Conservation (phyloP, 2,329 filamentous ascomycete genomes). For the Fusarium staphyleae region DNA sequence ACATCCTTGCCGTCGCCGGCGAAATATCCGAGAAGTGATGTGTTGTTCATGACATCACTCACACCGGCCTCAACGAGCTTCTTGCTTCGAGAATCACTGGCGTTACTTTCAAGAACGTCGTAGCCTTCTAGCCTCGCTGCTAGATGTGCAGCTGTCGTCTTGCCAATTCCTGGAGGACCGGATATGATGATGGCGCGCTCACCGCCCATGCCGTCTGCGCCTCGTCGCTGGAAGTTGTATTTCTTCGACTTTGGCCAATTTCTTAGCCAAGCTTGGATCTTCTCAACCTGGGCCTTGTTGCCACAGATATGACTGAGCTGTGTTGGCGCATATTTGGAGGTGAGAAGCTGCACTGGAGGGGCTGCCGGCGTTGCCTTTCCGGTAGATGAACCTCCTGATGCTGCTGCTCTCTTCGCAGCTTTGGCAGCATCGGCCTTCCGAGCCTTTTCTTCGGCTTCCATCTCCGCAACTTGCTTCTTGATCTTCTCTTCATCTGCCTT, state of each 20-base stretch:
- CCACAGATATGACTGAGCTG: constrained; percentile 89
- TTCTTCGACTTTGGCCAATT: constrained; percentile 82
- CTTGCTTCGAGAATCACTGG: constrained; percentile 94
- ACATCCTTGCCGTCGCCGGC: constrained; percentile 82
- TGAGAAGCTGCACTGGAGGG: constrained; percentile 78
- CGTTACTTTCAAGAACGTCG: constrained; percentile 93
- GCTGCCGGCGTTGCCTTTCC: constrained; percentile 53
- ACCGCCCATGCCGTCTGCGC: constrained; percentile 82
- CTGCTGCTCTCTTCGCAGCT: constrained; percentile 53
- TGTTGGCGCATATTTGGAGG: constrained; percentile 91
- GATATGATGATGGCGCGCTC: constrained; percentile 94
- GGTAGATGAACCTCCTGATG: constrained; percentile 33
- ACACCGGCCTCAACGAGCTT: constrained; percentile 89
- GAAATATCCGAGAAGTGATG: constrained; percentile 90
- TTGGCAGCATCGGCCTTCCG: constrained; percentile 60
- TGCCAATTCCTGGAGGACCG: constrained; percentile 94
- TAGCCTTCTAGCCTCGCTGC: constrained; percentile 93
- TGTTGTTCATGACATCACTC: constrained; percentile 92
- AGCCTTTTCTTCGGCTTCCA: constrained; percentile 80
- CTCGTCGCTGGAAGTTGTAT: constrained; percentile 80
- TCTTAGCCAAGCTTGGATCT: constrained; percentile 85
- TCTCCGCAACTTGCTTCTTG: constrained; percentile 79
- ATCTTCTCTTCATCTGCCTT: constrained; percentile 85
- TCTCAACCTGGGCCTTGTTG: constrained; percentile 90
- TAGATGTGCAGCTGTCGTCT: constrained; percentile 95